Percentiles rank a stretch among this genome's conserved stretches.
phyloP scores from a whole-genome alignment of 148 eudicot species.

The Amaranthus cruentus region DNA sequence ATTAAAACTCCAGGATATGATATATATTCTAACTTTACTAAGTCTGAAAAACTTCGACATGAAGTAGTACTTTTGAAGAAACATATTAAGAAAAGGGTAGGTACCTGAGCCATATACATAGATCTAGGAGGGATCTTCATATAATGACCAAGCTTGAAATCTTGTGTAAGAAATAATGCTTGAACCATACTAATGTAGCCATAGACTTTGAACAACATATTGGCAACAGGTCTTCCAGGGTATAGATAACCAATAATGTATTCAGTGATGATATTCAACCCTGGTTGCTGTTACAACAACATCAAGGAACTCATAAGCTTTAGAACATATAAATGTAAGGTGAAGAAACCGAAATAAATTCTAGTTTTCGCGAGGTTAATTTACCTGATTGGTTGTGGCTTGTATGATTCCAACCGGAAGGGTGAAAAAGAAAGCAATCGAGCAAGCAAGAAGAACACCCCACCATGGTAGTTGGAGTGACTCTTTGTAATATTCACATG shows the following conservation, averaged over 20 bases:
- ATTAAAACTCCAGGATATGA: neutral
- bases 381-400: slow-evolving; percentile 83
- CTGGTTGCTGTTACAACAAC: slow-evolving; percentile 52
- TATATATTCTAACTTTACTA: neutral
- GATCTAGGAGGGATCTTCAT: slow-evolving; percentile 86
- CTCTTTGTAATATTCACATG: slow-evolving; percentile 45
- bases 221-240: slow-evolving; percentile 79
- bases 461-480: slow-evolving; percentile 76
- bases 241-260: slow-evolving; percentile 64
- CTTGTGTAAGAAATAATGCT: slow-evolving; percentile 50
- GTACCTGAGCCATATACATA: slow-evolving; percentile 74
- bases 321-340: neutral
- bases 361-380: neutral
- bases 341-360: neutral
- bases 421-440: slow-evolving; percentile 55
- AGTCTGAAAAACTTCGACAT: neutral
- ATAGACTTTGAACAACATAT: slow-evolving; percentile 81
- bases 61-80: too few relatives aligned
- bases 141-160: slow-evolving; percentile 87
- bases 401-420: slow-evolving; percentile 70
- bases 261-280: slow-evolving; percentile 76
- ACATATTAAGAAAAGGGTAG: neutral
- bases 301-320: neutral
- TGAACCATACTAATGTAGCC: slow-evolving; percentile 87
- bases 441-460: slow-evolving; percentile 74